These are phyloP conservation scores for Biscutella laevigata DNA, from an alignment of 441 rosid species.

Conservation along the genomic window DNA sequence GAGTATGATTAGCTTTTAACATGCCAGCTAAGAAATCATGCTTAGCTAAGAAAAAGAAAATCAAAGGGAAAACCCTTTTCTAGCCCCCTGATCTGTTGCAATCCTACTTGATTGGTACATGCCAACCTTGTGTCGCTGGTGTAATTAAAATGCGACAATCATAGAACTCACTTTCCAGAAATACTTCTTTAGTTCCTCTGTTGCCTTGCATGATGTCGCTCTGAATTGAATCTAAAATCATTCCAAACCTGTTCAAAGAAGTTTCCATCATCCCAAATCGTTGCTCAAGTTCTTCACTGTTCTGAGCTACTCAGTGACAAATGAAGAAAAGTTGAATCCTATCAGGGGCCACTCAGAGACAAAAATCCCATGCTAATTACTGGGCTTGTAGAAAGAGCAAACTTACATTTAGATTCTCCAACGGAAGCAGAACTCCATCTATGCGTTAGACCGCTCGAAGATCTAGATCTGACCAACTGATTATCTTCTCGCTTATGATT, in stretches of 20 bases:
- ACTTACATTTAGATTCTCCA: constrained; percentile 50
- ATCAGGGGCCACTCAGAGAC: neutral
- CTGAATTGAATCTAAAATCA: constrained; percentile 76
- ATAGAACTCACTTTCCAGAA: constrained; percentile 54
- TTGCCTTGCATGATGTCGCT: constrained; percentile 74
- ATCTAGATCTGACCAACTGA: constrained; percentile 46
- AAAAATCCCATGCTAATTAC: neutral
- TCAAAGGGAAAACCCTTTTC: neutral
- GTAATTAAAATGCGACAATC: neutral
- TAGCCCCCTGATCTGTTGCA: too few species aligned
- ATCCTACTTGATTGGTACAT: neutral
- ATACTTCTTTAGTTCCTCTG: constrained; percentile 67
- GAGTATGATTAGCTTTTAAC: neutral
- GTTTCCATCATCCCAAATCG: constrained; percentile 66
- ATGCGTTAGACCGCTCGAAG: constrained; percentile 37
- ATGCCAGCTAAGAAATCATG: neutral
- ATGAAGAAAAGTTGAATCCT: constrained; percentile 16
- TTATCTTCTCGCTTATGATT: constrained; percentile 52
- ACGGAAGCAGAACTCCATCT: constrained; percentile 49
- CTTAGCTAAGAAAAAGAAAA: neutral
- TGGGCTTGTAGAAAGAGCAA: neutral
- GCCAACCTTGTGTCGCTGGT: neutral
- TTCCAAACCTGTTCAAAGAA: constrained; percentile 64
- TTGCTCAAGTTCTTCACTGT: constrained; percentile 62
- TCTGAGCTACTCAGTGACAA: constrained; percentile 43